A percentile compares a stretch with the other conserved stretches of the same genome.
These are phyloP conservation scores for Epichloe aotearoae DNA, from an alignment of 2,329 filamentous ascomycete genomes.

Conservation along the genomic window DNA sequence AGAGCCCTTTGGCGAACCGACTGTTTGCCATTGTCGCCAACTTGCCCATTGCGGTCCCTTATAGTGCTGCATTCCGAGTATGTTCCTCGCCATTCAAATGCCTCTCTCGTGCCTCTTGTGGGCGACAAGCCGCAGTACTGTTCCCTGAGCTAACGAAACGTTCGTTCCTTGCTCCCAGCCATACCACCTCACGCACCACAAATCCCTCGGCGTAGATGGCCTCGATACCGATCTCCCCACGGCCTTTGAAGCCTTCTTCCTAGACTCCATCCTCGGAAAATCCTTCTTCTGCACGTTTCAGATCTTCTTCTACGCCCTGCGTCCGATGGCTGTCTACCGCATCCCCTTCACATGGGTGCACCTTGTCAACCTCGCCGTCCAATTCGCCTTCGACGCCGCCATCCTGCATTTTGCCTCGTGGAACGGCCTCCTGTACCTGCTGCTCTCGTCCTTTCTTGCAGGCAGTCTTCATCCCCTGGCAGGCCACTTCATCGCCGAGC, in stretches of 20 bases:
- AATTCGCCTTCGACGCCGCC: slow-evolving; percentile 63
- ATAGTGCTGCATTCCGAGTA: slow-evolving; percentile 88
- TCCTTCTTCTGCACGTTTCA: slow-evolving; percentile 99
- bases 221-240: slow-evolving; percentile 94
- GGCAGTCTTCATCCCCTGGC: slow-evolving; percentile 89
- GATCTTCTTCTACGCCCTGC: slow-evolving; percentile 95
- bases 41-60: slow-evolving; percentile 87
- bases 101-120: background rate
- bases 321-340: slow-evolving; percentile 87
- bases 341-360: slow-evolving; percentile 80
- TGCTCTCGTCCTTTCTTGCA: slow-evolving; percentile 84
- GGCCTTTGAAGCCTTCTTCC: slow-evolving; percentile 75
- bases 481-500: slow-evolving; percentile 96
- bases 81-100: slow-evolving; percentile 15
- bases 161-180: slow-evolving; percentile 36
- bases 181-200: slow-evolving; percentile 98
- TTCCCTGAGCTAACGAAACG: background rate
- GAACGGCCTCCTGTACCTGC: slow-evolving; percentile 64
- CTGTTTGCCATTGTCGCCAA: slow-evolving; percentile 88
- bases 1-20: slow-evolving; percentile 64
- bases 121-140: background rate
- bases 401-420: slow-evolving; percentile 48
- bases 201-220: slow-evolving; percentile 91
- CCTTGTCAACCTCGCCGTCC: slow-evolving; percentile 63
- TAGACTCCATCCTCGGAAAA: slow-evolving; percentile 91